Conservation (phyloP, 805 yeast species). For the Candida silvicultrix region DNA sequence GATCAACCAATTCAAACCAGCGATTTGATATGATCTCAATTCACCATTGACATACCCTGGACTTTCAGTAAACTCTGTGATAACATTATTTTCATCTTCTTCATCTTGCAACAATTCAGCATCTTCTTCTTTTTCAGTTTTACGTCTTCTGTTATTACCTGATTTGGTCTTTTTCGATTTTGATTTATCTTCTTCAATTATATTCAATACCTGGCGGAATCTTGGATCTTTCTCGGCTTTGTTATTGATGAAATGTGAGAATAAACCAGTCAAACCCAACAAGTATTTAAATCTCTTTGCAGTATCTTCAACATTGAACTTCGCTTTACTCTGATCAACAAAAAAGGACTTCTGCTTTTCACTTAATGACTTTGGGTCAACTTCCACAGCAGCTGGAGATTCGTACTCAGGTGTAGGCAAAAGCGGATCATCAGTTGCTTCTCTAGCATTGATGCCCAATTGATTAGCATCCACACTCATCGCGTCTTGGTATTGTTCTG, state of each 20-base stretch:
- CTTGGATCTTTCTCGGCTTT: constrained; percentile 58
- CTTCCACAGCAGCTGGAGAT: background rate
- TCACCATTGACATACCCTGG: constrained; percentile 68
- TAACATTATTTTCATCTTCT: constrained; percentile 27
- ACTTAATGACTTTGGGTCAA: background rate
- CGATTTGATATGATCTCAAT: constrained; percentile 70
- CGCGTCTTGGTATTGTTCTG: background rate
- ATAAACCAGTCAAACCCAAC: constrained; percentile 57
- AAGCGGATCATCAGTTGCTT: background rate
- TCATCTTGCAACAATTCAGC: constrained; percentile 65
- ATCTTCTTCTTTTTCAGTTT: constrained; percentile 75
- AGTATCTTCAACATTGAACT: constrained; percentile 51
- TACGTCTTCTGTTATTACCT: constrained; percentile 46
- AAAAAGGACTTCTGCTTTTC: constrained; percentile 24
- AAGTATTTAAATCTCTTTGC: constrained; percentile 63
- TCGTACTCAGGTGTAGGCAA: constrained; percentile 2
- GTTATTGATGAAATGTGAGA: constrained; percentile 60
- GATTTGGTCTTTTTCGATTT: constrained; percentile 11
- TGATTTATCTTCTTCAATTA: constrained; percentile 26
- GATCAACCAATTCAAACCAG: constrained; percentile 76
- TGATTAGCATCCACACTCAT: background rate
- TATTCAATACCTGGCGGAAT: constrained; percentile 45
- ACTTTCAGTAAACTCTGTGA: constrained; percentile 75
- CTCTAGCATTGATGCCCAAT: background rate
- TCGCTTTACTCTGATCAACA: constrained; percentile 27